These are phyloP conservation scores for Centrapalus pauciflorus DNA, from an alignment of 129 eudicot genomes.

Conservation along the genomic window DNA sequence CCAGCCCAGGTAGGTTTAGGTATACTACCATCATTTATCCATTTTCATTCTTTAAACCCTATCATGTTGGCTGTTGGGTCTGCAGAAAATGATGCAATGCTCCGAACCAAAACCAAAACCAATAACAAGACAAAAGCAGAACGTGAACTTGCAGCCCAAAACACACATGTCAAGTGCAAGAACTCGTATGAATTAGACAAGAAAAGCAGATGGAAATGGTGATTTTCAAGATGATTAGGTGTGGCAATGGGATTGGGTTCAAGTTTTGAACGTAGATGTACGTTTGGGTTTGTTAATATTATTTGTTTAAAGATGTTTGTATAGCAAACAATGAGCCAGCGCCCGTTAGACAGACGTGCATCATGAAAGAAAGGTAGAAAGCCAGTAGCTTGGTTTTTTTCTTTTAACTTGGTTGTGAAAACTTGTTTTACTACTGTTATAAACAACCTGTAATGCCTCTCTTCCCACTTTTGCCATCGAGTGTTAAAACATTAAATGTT, in stretches of 20 bases:
- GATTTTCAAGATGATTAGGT: background rate
- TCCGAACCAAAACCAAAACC: constrained; percentile 31
- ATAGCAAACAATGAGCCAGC: no score
- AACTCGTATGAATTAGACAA: constrained; percentile 16
- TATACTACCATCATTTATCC: background rate
- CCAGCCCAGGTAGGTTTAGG: constrained; percentile 75
- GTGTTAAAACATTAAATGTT: no score
- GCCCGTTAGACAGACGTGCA: no score
- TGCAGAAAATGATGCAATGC: constrained; percentile 50
- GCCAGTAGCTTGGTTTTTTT: background rate
- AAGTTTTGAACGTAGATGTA: constrained; percentile 8
- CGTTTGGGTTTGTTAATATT: no score
- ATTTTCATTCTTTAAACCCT: no score
- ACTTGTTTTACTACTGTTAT: no score
- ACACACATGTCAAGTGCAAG: constrained; percentile 48
- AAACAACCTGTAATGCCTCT: no score
- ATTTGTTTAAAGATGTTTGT: no score
- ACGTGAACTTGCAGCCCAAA: constrained; percentile 21
- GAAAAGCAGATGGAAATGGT: constrained; percentile 24
- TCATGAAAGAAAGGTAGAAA: no score
- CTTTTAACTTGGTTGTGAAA: no score
- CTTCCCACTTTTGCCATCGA: no score
- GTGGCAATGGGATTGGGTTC: background rate
- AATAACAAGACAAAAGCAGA: constrained; percentile 26
- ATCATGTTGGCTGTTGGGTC: constrained; percentile 5